A percentile compares a stretch with the other conserved stretches of the same genome.
These are phyloP conservation scores for Lachnellula hyalina DNA, from an alignment of 2,329 filamentous ascomycete species.

Conservation along the genomic window DNA sequence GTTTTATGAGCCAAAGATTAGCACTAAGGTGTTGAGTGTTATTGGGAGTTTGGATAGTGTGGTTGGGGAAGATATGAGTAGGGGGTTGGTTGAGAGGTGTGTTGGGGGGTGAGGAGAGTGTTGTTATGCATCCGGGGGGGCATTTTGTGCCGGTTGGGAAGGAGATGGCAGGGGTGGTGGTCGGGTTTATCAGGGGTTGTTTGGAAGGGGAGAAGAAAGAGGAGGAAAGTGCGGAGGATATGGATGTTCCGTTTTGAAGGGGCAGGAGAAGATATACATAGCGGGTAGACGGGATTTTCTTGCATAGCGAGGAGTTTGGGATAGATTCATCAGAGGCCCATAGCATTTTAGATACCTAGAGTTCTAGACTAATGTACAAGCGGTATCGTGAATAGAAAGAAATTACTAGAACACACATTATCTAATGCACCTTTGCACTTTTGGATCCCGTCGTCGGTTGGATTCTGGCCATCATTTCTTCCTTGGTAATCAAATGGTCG, in stretches of 20 bases:
- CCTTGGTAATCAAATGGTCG: slow-evolving; percentile 97
- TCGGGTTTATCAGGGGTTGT: slow-evolving; percentile 60
- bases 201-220: slow-evolving; percentile 47
- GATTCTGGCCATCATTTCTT: slow-evolving; percentile 99
- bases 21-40: slow-evolving; percentile 75
- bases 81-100: slow-evolving; percentile 62
- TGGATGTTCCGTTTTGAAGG: slow-evolving; percentile 59
- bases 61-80: slow-evolving; percentile 71
- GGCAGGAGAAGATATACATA: not conserved
- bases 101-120: slow-evolving; percentile 37
- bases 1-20: slow-evolving; percentile 70
- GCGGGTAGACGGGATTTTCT: not conserved
- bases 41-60: slow-evolving; percentile 81
- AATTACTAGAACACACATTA: slow-evolving; percentile 12
- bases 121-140: slow-evolving; percentile 73
- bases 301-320: slow-evolving; percentile 22
- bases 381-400: slow-evolving; percentile 20
- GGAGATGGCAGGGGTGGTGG: slow-evolving; percentile 72
- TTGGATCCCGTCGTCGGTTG: slow-evolving; percentile 51
- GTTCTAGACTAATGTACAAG: slow-evolving; percentile 32
- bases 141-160: slow-evolving; percentile 84
- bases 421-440: slow-evolving; percentile 35
- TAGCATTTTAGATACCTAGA: slow-evolving; percentile 26
- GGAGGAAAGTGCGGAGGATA: slow-evolving; percentile 55
- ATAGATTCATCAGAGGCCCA: slow-evolving; percentile 11